Conservation (phyloP, 2,329 filamentous ascomycete genomes). For the Aspergillus sclerotialis region DNA sequence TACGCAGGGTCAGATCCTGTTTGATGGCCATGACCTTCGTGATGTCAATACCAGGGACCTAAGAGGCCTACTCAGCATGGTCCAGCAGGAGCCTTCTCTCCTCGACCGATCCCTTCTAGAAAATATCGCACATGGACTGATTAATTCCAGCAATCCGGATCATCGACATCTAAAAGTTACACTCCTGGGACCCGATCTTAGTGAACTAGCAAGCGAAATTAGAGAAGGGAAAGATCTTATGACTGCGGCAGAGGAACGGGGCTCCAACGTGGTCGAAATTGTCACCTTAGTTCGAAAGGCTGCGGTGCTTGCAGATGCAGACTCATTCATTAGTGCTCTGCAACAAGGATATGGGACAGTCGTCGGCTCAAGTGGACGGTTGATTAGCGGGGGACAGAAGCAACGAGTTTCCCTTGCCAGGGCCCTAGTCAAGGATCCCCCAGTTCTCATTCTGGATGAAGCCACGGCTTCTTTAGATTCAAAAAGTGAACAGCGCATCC, state of each 20-base stretch:
- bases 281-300: slow-evolving; percentile 43
- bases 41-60: slow-evolving; percentile 24
- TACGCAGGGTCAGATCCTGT: slow-evolving; percentile 23
- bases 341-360: slow-evolving; percentile 77
- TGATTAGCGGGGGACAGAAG: slow-evolving; percentile 85
- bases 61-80: slow-evolving; percentile 16
- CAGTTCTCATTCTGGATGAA: slow-evolving; percentile 80
- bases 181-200: slow-evolving; percentile 45
- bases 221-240: slow-evolving; percentile 45
- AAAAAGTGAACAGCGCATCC: slow-evolving; percentile 77
- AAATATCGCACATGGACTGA: slow-evolving; percentile 59
- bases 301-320: slow-evolving; percentile 48
- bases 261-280: slow-evolving; percentile 45
- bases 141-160: slow-evolving; percentile 28
- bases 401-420: slow-evolving; percentile 83
- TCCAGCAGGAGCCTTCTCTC: slow-evolving; percentile 65
- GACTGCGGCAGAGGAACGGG: slow-evolving; percentile 37
- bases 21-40: slow-evolving; percentile 32
- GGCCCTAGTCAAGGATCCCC: slow-evolving; percentile 72
- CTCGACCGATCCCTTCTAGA: slow-evolving; percentile 76
- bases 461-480: slow-evolving; percentile 85
- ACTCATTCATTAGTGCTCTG: slow-evolving; percentile 69
- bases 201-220: slow-evolving; percentile 36
- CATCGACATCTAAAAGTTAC: slow-evolving; percentile 43
- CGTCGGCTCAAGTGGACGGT: slow-evolving; percentile 74